phyloP scores from a whole-genome alignment of 2,329 filamentous ascomycete species.

The Neoarthrinium moseri region DNA sequence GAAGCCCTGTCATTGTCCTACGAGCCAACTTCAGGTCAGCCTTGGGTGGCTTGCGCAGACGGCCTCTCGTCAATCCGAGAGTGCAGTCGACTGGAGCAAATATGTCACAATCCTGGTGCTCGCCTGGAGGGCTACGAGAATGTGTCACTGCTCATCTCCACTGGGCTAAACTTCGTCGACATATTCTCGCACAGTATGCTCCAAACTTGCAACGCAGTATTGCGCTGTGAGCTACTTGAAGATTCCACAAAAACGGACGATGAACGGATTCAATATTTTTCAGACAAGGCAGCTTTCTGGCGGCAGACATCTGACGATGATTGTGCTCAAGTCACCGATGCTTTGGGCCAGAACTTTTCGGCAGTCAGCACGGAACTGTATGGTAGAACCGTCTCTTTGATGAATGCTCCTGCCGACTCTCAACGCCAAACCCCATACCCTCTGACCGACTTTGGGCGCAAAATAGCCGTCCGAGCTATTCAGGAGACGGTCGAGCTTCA shows the following conservation, averaged over 20 bases:
- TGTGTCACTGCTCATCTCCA: constrained; percentile 62
- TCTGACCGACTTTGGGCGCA: constrained; percentile 74
- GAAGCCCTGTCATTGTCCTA: constrained; percentile 78
- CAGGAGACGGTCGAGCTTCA: constrained; percentile 76
- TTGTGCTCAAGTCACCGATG: constrained; percentile 65
- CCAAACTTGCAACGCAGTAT: constrained; percentile 63
- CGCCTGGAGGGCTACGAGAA: constrained; percentile 42
- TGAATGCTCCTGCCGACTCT: constrained; percentile 45
- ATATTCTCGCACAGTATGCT: constrained; percentile 68
- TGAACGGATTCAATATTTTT: constrained; percentile 76
- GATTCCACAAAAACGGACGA: constrained; percentile 68
- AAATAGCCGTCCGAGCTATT: constrained; percentile 70
- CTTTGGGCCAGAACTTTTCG: constrained; percentile 65
- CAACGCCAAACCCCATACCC: constrained; percentile 36
- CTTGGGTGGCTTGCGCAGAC: constrained; percentile 85
- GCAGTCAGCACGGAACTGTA: constrained; percentile 57
- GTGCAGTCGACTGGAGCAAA: constrained; percentile 74
- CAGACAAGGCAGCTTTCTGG: constrained; percentile 75
- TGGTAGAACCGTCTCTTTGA: constrained; percentile 46
- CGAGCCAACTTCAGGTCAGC: constrained; percentile 68
- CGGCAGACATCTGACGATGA: constrained; percentile 81
- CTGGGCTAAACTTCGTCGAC: constrained; percentile 69
- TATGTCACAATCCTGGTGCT: constrained; percentile 69
- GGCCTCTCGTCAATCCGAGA: constrained; percentile 75
- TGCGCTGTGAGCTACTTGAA: constrained; percentile 73